Evolutionary conservation across 2,329 filamentous ascomycete genomes (phyloP).

Genomic region (Monilinia vaccinii-corymbosi): DNA sequence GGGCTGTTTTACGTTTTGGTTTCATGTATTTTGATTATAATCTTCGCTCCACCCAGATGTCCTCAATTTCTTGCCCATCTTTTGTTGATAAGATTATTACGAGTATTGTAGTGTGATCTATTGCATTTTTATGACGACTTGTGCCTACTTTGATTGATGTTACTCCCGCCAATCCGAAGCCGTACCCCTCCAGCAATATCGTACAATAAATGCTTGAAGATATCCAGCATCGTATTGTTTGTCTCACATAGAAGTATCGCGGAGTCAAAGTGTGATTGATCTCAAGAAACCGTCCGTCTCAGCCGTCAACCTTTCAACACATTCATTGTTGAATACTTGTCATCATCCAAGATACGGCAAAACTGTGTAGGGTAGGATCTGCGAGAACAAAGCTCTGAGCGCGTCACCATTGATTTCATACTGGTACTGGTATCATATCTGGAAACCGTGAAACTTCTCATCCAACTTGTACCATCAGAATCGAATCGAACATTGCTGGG

Average conservation of each 20-base stretch:
- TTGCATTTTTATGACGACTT: not conserved
- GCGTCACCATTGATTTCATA: not conserved
- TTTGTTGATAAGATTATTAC: not conserved
- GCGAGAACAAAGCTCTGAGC: not conserved
- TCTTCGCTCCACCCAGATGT: not conserved
- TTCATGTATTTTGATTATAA: not conserved
- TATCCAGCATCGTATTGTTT: not conserved
- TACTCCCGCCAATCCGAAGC: slow-evolving; percentile 1
- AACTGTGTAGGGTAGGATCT: not conserved
- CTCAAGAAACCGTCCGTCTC: not conserved
- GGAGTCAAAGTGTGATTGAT: not conserved
- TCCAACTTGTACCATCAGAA: not conserved
- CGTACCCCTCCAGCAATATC: slow-evolving; percentile 4
- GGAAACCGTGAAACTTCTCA: not conserved
- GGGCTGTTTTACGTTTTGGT: not conserved
- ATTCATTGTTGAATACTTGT: not conserved
- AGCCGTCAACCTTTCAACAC: not conserved
- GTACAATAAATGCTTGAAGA: slow-evolving; percentile 1
- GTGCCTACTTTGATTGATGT: not conserved
- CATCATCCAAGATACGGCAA: not conserved
- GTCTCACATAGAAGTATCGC: slow-evolving; percentile 1
- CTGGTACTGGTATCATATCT: not conserved
- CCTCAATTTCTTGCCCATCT: not conserved
- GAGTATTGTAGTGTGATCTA: too few species aligned
- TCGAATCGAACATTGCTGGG: not conserved